Evolutionary conservation across 2,329 filamentous ascomycete genomes (phyloP).

Genomic region (Ophiocordyceps australis): DNA sequence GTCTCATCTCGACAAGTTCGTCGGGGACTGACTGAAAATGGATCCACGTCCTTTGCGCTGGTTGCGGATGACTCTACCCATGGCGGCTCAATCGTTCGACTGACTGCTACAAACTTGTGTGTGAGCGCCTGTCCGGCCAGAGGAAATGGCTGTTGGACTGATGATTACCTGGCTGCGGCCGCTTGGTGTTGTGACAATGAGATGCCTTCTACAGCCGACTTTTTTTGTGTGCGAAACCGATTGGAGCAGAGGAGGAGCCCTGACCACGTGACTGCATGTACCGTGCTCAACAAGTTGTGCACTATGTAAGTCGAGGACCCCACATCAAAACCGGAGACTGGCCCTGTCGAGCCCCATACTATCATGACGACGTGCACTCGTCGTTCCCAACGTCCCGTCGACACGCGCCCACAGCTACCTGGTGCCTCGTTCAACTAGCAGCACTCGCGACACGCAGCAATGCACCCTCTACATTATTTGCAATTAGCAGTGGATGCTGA

Average conservation of each 20-base stretch:
- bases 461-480: no score
- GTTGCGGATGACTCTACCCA: conserved; percentile 47
- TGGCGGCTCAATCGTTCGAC: conserved; percentile 19
- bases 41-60: conserved; percentile 42
- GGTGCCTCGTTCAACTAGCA: no score
- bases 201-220: conserved; percentile 9
- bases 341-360: no score
- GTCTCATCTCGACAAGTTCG: no score
- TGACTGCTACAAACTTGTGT: conserved; percentile 6
- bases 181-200: conserved; percentile 20
- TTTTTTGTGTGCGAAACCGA: conserved; percentile 19
- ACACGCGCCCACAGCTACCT: no score
- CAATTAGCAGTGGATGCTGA: no score
- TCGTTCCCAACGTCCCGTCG: no score
- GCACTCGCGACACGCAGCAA: no score
- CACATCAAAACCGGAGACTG: neutral
- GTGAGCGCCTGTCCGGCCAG: conserved; percentile 5
- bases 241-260: conserved; percentile 11
- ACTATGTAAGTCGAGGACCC: neutral
- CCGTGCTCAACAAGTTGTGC: no score
- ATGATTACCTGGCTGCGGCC: conserved; percentile 19
- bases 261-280: conserved; percentile 21
- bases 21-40: conserved; percentile 33
- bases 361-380: no score
- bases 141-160: no score